These are phyloP conservation scores for Coemansia furcata DNA, from an alignment of 192 early-diverging fungal species.

Conservation along the genomic window DNA sequence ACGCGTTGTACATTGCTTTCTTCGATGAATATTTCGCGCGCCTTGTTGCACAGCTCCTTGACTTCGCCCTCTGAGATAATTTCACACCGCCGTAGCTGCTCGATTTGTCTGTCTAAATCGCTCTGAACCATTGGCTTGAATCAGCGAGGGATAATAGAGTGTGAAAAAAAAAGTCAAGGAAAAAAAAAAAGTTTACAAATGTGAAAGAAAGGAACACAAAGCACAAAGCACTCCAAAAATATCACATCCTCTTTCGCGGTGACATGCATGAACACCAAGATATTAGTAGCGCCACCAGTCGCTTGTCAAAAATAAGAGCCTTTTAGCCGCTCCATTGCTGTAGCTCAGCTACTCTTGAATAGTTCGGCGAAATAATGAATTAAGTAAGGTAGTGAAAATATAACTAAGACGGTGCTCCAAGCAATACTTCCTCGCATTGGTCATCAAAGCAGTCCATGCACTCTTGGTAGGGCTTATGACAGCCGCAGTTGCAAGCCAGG, in stretches of 20 bases:
- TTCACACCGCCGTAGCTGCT: slow-evolving; percentile 85
- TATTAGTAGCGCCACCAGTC: too few relatives aligned
- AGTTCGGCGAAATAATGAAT: not conserved
- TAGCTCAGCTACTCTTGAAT: too few relatives aligned
- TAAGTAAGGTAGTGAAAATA: not conserved
- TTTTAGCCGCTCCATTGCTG: too few relatives aligned
- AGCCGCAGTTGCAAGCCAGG: slow-evolving; percentile 59
- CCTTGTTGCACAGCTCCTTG: slow-evolving; percentile 90
- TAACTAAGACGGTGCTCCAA: not conserved
- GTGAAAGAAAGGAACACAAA: not conserved
- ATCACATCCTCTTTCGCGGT: not conserved
- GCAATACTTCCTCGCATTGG: slow-evolving; percentile 50
- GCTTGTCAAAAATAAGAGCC: too few relatives aligned
- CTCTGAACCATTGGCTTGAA: slow-evolving; percentile 36
- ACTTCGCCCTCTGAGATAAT: slow-evolving; percentile 92
- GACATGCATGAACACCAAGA: too few relatives aligned
- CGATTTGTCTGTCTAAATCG: slow-evolving; percentile 72
- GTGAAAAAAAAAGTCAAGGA: slow-evolving; percentile 9
- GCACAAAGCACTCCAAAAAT: not conserved
- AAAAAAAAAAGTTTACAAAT: slow-evolving; percentile 1
- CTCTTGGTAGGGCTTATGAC: slow-evolving; percentile 53
- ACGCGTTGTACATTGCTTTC: slow-evolving; percentile 95
- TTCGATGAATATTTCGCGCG: slow-evolving; percentile 92
- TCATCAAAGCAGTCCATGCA: slow-evolving; percentile 56
- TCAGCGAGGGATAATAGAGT: not conserved